Percentiles rank a stretch among this genome's conserved stretches.
Evolutionary conservation across 768 basidiomycete genomes (phyloP).

Genomic region (Mycena pura): DNA sequence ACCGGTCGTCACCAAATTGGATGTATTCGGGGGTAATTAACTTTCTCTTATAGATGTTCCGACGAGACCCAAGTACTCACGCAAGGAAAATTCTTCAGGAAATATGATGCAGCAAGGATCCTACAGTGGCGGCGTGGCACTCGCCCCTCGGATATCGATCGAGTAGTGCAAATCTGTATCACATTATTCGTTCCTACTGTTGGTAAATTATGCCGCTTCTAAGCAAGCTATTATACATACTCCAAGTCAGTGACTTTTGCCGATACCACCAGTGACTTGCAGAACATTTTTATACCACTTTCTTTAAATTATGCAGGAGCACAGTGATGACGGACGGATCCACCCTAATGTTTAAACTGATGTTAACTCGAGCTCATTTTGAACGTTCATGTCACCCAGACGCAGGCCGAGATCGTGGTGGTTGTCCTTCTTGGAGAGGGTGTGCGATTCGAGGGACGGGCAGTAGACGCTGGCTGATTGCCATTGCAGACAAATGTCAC

Average conservation of each 20-base stretch:
- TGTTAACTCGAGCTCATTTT: neutral
- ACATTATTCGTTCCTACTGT: too few species aligned
- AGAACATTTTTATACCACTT: too few species aligned
- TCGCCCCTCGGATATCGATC: conserved; percentile 77
- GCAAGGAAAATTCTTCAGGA: conserved; percentile 44
- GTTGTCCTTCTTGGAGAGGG: conserved; percentile 49
- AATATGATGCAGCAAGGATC: conserved; percentile 54
- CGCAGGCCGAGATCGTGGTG: conserved; percentile 28
- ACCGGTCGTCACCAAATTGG: conserved; percentile 31
- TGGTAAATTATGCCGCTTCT: too few species aligned
- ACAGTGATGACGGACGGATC: too few species aligned
- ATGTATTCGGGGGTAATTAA: conserved; percentile 44
- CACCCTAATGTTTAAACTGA: too few species aligned
- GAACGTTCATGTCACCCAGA: conserved; percentile 8
- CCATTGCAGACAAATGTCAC: conserved; percentile 60
- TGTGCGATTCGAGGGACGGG: conserved; percentile 24
- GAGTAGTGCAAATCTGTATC: too few species aligned
- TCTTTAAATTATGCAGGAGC: too few species aligned
- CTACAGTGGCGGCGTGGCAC: conserved; percentile 59
- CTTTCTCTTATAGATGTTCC: conserved; percentile 51
- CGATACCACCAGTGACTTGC: neutral
- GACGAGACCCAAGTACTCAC: conserved; percentile 51
- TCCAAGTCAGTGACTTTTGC: neutral
- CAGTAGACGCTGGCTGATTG: neutral
- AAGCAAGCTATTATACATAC: conserved; percentile 28